phyloP scores from a whole-genome alignment of 441 rosid genomes.

The Populus hybrid region DNA sequence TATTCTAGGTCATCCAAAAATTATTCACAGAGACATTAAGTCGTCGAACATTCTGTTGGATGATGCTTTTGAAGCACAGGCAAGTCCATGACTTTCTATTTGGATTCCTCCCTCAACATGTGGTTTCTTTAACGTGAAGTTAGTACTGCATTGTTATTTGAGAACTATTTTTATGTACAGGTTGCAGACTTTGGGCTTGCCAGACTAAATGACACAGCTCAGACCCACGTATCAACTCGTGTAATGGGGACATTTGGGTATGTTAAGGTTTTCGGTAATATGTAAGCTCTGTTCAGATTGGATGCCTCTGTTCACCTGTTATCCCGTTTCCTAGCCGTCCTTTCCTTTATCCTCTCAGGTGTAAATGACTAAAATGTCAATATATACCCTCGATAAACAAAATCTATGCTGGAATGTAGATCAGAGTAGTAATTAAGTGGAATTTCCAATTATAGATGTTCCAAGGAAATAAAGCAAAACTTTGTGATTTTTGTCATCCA shows the following conservation, averaged over 20 bases:
- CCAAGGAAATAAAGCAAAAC: neutral
- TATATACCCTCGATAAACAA: neutral
- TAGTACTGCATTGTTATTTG: neutral
- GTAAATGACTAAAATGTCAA: neutral
- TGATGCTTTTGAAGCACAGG: slow-evolving; percentile 78
- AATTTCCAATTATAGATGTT: neutral
- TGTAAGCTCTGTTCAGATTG: slow-evolving; percentile 4
- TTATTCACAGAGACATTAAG: slow-evolving; percentile 85
- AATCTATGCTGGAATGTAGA: neutral
- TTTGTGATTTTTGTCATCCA: neutral
- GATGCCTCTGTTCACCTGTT: neutral
- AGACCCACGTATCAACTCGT: slow-evolving; percentile 86
- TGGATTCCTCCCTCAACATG: slow-evolving; percentile 8
- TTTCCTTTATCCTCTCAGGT: neutral
- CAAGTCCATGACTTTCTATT: slow-evolving; percentile 16
- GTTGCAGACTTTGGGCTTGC: slow-evolving; percentile 98
- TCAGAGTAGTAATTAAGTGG: neutral
- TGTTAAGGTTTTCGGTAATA: slow-evolving; percentile 25
- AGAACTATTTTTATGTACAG: slow-evolving; percentile 30
- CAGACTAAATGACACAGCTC: slow-evolving; percentile 60
- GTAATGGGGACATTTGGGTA: slow-evolving; percentile 97
- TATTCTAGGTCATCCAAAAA: slow-evolving; percentile 71
- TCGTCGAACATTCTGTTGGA: slow-evolving; percentile 83
- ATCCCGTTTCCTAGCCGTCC: neutral
- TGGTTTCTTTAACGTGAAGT: neutral